These are phyloP conservation scores for Termitomyces sp. DNA, from an alignment of 768 basidiomycete genomes.

Conservation along the genomic window DNA sequence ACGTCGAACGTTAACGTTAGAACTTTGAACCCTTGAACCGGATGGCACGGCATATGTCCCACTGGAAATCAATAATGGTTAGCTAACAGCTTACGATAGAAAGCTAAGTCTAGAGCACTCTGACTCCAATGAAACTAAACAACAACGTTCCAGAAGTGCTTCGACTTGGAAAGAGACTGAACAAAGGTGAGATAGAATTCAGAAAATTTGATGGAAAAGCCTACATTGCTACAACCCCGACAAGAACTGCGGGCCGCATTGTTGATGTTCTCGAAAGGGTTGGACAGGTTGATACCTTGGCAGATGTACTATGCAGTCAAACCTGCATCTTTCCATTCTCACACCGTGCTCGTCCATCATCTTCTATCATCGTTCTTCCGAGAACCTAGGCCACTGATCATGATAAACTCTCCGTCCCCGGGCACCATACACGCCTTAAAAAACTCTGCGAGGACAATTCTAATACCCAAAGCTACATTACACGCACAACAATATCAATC, in stretches of 20 bases:
- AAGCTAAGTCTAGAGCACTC: conserved; percentile 28
- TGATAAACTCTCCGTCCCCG: conserved; percentile 27
- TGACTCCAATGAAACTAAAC: conserved; percentile 23
- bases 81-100: neutral
- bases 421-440: too few species aligned
- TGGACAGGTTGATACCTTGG: neutral
- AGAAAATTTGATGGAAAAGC: conserved; percentile 23
- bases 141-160: conserved; percentile 27
- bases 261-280: neutral
- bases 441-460: too few species aligned
- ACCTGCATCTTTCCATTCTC: neutral
- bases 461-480: too few species aligned
- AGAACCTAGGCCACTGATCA: conserved; percentile 23
- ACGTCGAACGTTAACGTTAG: too few species aligned
- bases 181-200: conserved; percentile 25
- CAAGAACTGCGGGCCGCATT: neutral
- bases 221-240: neutral
- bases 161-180: conserved; percentile 32
- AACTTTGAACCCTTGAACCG: conserved; percentile 20
- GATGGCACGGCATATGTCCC: conserved; percentile 28
- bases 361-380: neutral
- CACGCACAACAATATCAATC: too few species aligned
- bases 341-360: too few species aligned
- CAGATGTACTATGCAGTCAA: neutral
- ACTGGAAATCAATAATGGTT: neutral